Evolutionary conservation across 1,284 basidiomycete genomes (phyloP), one percentile per base, ranked within the genome.

Genomic region (Trametes versicolor): DNA sequence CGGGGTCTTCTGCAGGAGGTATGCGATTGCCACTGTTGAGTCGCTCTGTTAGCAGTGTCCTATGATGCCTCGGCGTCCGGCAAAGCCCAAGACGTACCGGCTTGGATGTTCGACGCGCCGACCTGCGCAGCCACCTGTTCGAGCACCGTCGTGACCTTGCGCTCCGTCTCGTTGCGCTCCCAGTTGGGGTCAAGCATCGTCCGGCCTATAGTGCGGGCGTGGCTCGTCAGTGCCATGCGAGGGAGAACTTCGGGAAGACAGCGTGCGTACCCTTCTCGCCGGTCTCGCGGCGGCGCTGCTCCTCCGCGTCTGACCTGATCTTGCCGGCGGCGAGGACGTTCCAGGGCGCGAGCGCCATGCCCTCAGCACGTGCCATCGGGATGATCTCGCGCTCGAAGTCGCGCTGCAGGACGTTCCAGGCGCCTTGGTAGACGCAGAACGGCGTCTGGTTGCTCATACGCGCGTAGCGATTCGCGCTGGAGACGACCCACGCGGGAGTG

Each of bases 351-450:
- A 56, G 54, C 27, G 54, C 54, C 54, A 56, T 56, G 4, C 54
- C 54, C 54, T 56, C 54, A 0, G 41, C 41, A 4, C 29, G 37
- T 29, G 54, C 54, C 54, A 43, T 56, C 19, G 54, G 54, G 41
- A 56, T 56, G 41, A 56, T 56, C 4, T 56, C 54, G 27, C 54
- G 54, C 54, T 56, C 54, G 54, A 47, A 56, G 54, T 56, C 54
- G 41, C 54, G 41, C 27, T 56, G 1, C 64, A 82, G 73, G 52
- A 87, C 75, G 67, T 80, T 85, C 83, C 83, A 88, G 15, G 69
- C 66, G 25, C 85, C 87, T 73, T 88, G 86, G 71, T 86, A 89
- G 58, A 88, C 77, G 45, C 82, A 79, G 65, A 89, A 88, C 9
- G 81, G 85, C 1, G 83, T 80, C 72, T 83, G 76, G 8, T 79